Percentiles rank a stretch among this genome's conserved stretches.
Evolutionary conservation across 2,329 filamentous ascomycete genomes (phyloP).

Genomic region (Alternaria novae-zelandiae): DNA sequence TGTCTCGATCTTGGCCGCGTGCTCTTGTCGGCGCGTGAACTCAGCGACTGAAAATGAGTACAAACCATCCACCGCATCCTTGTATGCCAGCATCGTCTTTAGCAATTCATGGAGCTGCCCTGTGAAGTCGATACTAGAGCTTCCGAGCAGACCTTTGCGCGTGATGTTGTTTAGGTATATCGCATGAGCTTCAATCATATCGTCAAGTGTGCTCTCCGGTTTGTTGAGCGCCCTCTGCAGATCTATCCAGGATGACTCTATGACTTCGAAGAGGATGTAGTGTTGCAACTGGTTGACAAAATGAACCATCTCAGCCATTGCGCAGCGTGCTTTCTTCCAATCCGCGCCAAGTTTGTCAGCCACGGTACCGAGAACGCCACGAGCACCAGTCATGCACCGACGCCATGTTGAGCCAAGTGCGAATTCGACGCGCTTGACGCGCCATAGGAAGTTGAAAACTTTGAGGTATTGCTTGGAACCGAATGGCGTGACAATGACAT

Average conservation of each 20-base stretch:
- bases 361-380: constrained; percentile 83
- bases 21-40: constrained; percentile 89
- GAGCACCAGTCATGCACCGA: constrained; percentile 90
- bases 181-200: constrained; percentile 89
- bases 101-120: constrained; percentile 90
- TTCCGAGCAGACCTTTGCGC: constrained; percentile 90
- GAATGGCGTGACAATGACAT: constrained; percentile 96
- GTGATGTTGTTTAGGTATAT: constrained; percentile 93
- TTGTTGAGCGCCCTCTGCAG: constrained; percentile 82
- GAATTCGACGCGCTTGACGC: constrained; percentile 97
- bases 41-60: constrained; percentile 96
- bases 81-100: constrained; percentile 91
- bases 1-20: constrained; percentile 73
- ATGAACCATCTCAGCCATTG: constrained; percentile 96
- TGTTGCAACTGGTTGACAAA: constrained; percentile 97
- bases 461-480: constrained; percentile 96
- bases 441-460: constrained; percentile 98
- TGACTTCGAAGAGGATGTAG: constrained; percentile 98
- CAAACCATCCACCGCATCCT: constrained; percentile 89
- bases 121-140: constrained; percentile 75
- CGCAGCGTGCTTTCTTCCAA: constrained; percentile 89
- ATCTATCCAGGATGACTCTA: constrained; percentile 93
- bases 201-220: constrained; percentile 90
- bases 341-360: constrained; percentile 75
- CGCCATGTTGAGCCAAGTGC: constrained; percentile 90